phyloP scores from a whole-genome alignment of 768 basidiomycete genomes.

The Calvatia gigantea region DNA sequence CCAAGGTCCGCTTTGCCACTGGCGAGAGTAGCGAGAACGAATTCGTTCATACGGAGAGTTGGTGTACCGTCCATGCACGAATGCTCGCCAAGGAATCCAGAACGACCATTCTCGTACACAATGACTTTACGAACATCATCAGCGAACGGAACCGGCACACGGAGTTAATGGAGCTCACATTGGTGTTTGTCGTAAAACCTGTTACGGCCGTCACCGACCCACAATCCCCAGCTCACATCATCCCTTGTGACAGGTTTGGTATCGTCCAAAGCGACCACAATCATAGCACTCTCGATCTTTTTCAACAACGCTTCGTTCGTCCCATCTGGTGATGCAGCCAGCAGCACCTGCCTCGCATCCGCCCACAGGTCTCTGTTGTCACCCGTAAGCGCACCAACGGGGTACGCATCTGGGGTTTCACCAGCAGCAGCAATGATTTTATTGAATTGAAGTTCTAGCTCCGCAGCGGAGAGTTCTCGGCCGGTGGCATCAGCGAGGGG shows the following conservation, averaged over 20 bases:
- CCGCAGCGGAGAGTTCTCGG: conserved; percentile 67
- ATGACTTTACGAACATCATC: conserved; percentile 52
- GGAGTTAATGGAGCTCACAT: conserved; percentile 39
- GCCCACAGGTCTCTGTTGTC: conserved; percentile 93
- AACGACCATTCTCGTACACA: conserved; percentile 92
- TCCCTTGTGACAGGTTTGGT: conserved; percentile 77
- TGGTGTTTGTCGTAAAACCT: conserved; percentile 98
- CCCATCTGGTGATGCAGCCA: conserved; percentile 51
- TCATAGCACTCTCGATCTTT: conserved; percentile 86
- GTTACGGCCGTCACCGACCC: conserved; percentile 90
- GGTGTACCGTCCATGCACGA: conserved; percentile 94
- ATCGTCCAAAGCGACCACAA: conserved; percentile 85
- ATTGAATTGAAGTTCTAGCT: conserved; percentile 80
- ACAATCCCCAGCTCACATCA: conserved; percentile 75
- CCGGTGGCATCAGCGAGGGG: conserved; percentile 63
- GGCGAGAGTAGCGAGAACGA: conserved; percentile 74
- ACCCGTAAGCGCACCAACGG: conserved; percentile 81
- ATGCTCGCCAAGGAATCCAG: conserved; percentile 88
- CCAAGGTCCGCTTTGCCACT: conserved; percentile 76
- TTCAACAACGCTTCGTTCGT: conserved; percentile 66
- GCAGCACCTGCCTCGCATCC: conserved; percentile 60
- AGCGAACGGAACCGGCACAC: background rate
- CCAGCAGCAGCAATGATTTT: conserved; percentile 67
- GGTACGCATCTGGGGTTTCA: conserved; percentile 30
- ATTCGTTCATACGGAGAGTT: conserved; percentile 94